Evolutionary conservation across 2,329 filamentous ascomycete species (phyloP).

Genomic region (Myriosclerotinia curreyana): DNA sequence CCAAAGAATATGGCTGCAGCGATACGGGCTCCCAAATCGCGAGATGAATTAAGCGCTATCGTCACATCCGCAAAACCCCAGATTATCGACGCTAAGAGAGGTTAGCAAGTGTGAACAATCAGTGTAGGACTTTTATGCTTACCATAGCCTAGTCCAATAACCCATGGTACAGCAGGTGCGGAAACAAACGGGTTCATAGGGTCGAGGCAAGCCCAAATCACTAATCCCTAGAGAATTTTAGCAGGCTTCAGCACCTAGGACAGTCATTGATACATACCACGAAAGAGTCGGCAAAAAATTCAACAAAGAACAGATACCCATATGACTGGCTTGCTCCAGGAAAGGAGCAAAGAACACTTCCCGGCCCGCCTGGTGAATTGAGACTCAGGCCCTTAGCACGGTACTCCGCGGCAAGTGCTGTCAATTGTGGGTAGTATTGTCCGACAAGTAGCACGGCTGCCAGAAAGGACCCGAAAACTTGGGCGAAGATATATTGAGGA

Average conservation of each 20-base stretch:
- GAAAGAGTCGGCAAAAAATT: conserved; percentile 58
- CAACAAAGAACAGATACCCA: conserved; percentile 56
- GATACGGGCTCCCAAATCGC: conserved; percentile 57
- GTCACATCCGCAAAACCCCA: conserved; percentile 57
- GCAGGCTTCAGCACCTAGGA: not conserved
- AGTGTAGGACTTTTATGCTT: not conserved
- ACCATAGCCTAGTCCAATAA: conserved; percentile 52
- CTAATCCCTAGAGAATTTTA: conserved; percentile 40
- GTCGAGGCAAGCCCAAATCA: conserved; percentile 58
- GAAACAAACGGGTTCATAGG: conserved; percentile 56
- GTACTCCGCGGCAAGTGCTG: conserved; percentile 41
- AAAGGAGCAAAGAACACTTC: conserved; percentile 54
- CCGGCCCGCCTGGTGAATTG: conserved; percentile 50
- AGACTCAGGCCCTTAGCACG: conserved; percentile 39
- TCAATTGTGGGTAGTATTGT: conserved; percentile 54
- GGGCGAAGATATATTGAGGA: conserved; percentile 54
- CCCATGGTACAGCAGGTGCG: conserved; percentile 48
- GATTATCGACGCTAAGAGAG: conserved; percentile 37
- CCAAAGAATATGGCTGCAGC: conserved; percentile 58
- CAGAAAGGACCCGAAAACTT: conserved; percentile 55
- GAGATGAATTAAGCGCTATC: conserved; percentile 55
- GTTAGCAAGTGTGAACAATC: conserved; percentile 39
- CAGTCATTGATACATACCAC: conserved; percentile 38
- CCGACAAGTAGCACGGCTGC: conserved; percentile 54
- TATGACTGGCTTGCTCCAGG: conserved; percentile 49